These are phyloP conservation scores for Pythium coloratum DNA, from an alignment of 352 stramenopile genomes.

Conservation along the genomic window DNA sequence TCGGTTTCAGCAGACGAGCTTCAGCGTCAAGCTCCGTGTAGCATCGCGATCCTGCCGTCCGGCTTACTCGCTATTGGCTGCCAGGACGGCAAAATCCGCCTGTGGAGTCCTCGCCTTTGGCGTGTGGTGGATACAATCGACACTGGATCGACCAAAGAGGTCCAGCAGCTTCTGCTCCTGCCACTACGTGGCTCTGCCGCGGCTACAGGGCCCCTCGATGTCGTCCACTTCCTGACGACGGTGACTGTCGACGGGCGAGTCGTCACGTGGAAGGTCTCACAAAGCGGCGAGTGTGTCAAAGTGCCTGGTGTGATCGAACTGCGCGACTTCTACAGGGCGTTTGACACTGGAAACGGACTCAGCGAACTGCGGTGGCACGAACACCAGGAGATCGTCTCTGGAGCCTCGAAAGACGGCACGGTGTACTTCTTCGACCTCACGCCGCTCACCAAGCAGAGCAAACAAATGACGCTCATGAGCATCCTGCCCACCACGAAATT, in stretches of 20 bases:
- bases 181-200: constrained; percentile 30
- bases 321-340: constrained; percentile 53
- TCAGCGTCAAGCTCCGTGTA: constrained; percentile 55
- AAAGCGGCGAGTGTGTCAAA: constrained; percentile 35
- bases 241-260: constrained; percentile 62
- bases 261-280: constrained; percentile 65
- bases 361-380: constrained; percentile 64
- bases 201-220: background rate
- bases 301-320: constrained; percentile 44
- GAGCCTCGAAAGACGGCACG: constrained; percentile 57
- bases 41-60: constrained; percentile 57
- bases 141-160: constrained; percentile 56
- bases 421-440: constrained; percentile 72
- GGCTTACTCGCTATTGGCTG: constrained; percentile 73
- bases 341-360: constrained; percentile 56
- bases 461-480: constrained; percentile 35
- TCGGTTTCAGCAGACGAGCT: constrained; percentile 54
- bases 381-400: constrained; percentile 58
- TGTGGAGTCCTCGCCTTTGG: constrained; percentile 62
- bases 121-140: constrained; percentile 68
- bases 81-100: constrained; percentile 70
- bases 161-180: constrained; percentile 67
- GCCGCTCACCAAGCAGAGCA: constrained; percentile 49
- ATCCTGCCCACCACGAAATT: constrained; percentile 59
- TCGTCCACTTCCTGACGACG: constrained; percentile 44